These are phyloP conservation scores for Mycena indigotica DNA, from an alignment of 768 basidiomycete genomes.

Conservation along the genomic window DNA sequence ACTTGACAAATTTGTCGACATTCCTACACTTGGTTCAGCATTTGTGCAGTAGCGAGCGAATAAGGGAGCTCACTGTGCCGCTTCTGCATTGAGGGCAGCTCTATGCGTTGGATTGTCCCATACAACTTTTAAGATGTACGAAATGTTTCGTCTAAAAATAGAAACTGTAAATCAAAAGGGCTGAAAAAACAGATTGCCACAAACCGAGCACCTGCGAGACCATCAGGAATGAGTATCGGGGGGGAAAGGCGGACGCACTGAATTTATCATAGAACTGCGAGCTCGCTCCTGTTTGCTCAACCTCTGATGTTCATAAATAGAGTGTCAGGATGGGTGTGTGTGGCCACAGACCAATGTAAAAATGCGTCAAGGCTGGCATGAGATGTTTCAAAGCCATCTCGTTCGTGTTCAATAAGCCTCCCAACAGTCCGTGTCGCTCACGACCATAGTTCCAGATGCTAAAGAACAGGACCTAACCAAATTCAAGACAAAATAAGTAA, in stretches of 20 bases:
- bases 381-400: constrained; percentile 84
- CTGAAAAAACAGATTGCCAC: constrained; percentile 19
- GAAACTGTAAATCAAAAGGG: neutral
- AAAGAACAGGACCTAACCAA: constrained; percentile 67
- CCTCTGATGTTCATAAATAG: constrained; percentile 57
- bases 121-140: constrained; percentile 82
- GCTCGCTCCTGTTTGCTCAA: constrained; percentile 95
- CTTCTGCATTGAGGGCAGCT: constrained; percentile 79
- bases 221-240: constrained; percentile 6
- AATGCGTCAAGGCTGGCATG: constrained; percentile 88
- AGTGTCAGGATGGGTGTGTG: neutral
- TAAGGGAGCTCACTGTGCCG: constrained; percentile 57
- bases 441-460: constrained; percentile 69
- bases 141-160: constrained; percentile 72
- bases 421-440: constrained; percentile 73
- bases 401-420: constrained; percentile 81
- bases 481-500: constrained; percentile 1
- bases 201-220: constrained; percentile 53
- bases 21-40: constrained; percentile 47
- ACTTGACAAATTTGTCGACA: constrained; percentile 91
- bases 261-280: constrained; percentile 99
- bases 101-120: constrained; percentile 92
- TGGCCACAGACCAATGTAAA: constrained; percentile 79
- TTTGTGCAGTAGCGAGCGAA: neutral
- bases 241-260: constrained; percentile 52